Evolutionary conservation across 495 filamentous ascomycete species (phyloP), one percentile per base, ranked within the genome.

Genomic region (Penicillium waksmanii): DNA sequence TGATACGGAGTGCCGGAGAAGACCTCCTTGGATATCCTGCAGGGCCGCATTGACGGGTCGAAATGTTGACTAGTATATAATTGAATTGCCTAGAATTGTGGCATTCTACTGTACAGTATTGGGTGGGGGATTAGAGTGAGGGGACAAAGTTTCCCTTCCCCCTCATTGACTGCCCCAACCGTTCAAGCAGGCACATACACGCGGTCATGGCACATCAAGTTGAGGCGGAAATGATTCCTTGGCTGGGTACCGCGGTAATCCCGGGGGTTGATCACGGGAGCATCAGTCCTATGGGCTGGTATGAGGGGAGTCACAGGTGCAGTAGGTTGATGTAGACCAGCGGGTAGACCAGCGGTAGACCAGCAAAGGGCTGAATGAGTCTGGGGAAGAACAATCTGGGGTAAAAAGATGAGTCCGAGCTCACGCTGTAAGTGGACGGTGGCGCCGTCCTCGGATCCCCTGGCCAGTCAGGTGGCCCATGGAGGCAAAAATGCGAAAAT

Each of bases 331-430:
- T 31, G 27, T 31, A 31, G 27, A 31, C 8, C 27, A 31, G 6
- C 27, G 8, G 8, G 27, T 31, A 31, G 27, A 31, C 27, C 17
- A 55, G 23, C 8, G 3, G 43, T 18, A 17, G 33, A 43, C n/a
- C 13, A 15, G 40, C 3, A 43, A 9, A n/a, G 7, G 42, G n/a
- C 42, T 23, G 46, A 11, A 19, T 9, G 33, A 66, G 63, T 68
- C 66, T 48, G 66, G 66, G 66, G 66, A 68, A 67, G 21, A 2
- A 38, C 15, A 66, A 69, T 63, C 65, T 64, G 61, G 68, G 68
- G 68, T 66, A 63, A 69, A 47, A 36, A 23, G 60, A 47, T 49
- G 19, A 53, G 48, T 5, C 25, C 42, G 40, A 44, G 42, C 42
- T 44, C 42, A 18, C 8, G 12, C 8, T 52, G 18, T 66, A 56